Conservation (phyloP, 495 filamentous ascomycete genomes). For the Neurospora terricola region DNA sequence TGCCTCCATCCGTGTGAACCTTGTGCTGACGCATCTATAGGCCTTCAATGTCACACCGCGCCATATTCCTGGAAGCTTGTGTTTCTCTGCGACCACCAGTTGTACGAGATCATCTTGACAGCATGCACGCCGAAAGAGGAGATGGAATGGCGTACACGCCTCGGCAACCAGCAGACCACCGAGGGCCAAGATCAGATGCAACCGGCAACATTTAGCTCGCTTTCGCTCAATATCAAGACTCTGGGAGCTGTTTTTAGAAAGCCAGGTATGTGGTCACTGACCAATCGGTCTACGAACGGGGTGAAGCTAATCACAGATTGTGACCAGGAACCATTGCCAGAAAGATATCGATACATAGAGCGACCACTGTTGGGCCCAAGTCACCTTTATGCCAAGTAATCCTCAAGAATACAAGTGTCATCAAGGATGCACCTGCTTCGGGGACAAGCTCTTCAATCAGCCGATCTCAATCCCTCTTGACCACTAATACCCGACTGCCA, state of each 20-base stretch:
- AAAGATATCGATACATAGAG: slow-evolving; percentile 70
- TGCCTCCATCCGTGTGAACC: not conserved
- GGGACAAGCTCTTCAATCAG: slow-evolving; percentile 42
- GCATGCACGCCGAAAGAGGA: slow-evolving; percentile 81
- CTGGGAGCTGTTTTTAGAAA: slow-evolving; percentile 64
- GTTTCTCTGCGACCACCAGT: slow-evolving; percentile 65
- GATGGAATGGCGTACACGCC: slow-evolving; percentile 56
- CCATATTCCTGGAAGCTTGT: slow-evolving; percentile 89
- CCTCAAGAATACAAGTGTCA: slow-evolving; percentile 77
- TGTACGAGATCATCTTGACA: slow-evolving; percentile 79
- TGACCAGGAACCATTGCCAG: slow-evolving; percentile 54
- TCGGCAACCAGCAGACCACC: slow-evolving; percentile 32
- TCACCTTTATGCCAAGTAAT: slow-evolving; percentile 62
- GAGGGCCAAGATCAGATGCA: slow-evolving; percentile 36
- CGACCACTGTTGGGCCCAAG: slow-evolving; percentile 55
- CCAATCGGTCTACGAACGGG: not conserved
- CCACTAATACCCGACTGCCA: slow-evolving; percentile 49
- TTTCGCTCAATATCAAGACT: slow-evolving; percentile 60
- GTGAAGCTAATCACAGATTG: slow-evolving; percentile 4
- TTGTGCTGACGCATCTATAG: slow-evolving; percentile 32
- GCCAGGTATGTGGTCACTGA: slow-evolving; percentile 31
- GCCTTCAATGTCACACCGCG: slow-evolving; percentile 75
- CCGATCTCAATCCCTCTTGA: slow-evolving; percentile 61
- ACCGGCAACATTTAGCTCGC: slow-evolving; percentile 43
- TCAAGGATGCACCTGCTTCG: slow-evolving; percentile 40